phyloP scores from a whole-genome alignment of 2,329 filamentous ascomycete genomes.

The Ceratocystis albifundus region DNA sequence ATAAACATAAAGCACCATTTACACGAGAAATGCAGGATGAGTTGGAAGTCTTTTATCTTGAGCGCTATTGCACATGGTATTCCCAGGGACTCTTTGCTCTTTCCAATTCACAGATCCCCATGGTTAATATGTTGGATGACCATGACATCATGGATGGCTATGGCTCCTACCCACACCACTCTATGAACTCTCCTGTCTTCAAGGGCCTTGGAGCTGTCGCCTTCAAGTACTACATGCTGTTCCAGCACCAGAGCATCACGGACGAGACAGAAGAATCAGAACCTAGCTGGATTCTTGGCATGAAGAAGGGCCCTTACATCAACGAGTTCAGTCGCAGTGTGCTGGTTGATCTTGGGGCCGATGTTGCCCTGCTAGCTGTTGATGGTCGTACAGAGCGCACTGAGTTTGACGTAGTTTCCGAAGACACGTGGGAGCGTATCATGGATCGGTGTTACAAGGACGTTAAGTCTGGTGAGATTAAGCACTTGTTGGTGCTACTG shows the following conservation, averaged over 20 bases:
- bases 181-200: slow-evolving; percentile 85
- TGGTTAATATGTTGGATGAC: slow-evolving; percentile 97
- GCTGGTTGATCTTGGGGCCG: slow-evolving; percentile 71
- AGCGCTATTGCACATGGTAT: slow-evolving; percentile 89
- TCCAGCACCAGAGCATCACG: slow-evolving; percentile 84
- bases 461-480: slow-evolving; percentile 70
- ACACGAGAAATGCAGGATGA: slow-evolving; percentile 75
- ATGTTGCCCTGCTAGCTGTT: slow-evolving; percentile 70
- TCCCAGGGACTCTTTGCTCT: slow-evolving; percentile 90
- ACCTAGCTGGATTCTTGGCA: slow-evolving; percentile 81
- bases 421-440: slow-evolving; percentile 73
- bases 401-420: slow-evolving; percentile 65
- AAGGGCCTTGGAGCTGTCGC: slow-evolving; percentile 79
- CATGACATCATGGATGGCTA: slow-evolving; percentile 88
- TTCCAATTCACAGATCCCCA: slow-evolving; percentile 86
- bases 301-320: slow-evolving; percentile 77
- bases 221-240: slow-evolving; percentile 98
- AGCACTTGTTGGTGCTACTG: slow-evolving; percentile 78
- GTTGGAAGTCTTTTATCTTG: slow-evolving; percentile 75
- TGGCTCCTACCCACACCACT: slow-evolving; percentile 82
- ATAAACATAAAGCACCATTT: slow-evolving; percentile 71
- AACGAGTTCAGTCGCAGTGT: slow-evolving; percentile 71
- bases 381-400: slow-evolving; percentile 88
- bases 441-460: slow-evolving; percentile 78
- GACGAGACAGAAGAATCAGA: slow-evolving; percentile 73